Evolutionary conservation across 1,284 basidiomycete species (phyloP).

Genomic region (Tremellales sp.): DNA sequence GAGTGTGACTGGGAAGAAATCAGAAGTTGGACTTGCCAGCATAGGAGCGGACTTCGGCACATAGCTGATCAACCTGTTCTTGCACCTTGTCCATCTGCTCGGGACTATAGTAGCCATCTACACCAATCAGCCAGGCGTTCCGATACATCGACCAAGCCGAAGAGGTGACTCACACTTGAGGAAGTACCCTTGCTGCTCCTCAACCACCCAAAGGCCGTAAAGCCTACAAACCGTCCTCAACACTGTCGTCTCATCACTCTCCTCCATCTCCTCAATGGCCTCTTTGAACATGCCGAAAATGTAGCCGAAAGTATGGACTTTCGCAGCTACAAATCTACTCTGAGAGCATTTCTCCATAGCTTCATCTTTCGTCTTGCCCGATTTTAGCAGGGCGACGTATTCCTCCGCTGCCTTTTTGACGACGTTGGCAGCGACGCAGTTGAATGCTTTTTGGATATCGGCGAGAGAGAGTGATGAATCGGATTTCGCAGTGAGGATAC

Average conservation of each 20-base stretch:
- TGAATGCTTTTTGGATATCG: slow-evolving; percentile 53
- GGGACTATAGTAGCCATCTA: slow-evolving; percentile 50
- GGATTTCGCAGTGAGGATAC: slow-evolving; percentile 49
- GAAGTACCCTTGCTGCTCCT: slow-evolving; percentile 57
- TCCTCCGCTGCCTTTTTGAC: slow-evolving; percentile 55
- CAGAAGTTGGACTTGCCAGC: slow-evolving; percentile 40
- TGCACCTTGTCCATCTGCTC: slow-evolving; percentile 51
- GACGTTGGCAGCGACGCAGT: slow-evolving; percentile 54
- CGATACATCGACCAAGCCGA: neutral
- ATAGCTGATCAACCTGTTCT: slow-evolving; percentile 51
- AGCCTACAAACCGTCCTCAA: slow-evolving; percentile 45
- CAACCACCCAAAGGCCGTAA: slow-evolving; percentile 56
- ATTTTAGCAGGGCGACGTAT: slow-evolving; percentile 48
- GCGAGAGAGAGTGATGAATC: slow-evolving; percentile 49
- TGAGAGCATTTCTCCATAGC: slow-evolving; percentile 56
- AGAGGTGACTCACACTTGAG: slow-evolving; percentile 47
- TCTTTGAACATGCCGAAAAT: slow-evolving; percentile 48
- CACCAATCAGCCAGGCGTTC: slow-evolving; percentile 2
- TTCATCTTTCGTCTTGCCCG: slow-evolving; percentile 52
- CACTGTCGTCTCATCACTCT: slow-evolving; percentile 40
- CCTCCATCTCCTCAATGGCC: slow-evolving; percentile 43
- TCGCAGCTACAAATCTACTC: slow-evolving; percentile 55
- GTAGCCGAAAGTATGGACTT: slow-evolving; percentile 47
- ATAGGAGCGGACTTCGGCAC: slow-evolving; percentile 50
- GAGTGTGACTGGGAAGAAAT: slow-evolving; percentile 1